Evolutionary conservation across 2,329 filamentous ascomycete species (phyloP).

Genomic region (Ambrosiella cleistominuta): DNA sequence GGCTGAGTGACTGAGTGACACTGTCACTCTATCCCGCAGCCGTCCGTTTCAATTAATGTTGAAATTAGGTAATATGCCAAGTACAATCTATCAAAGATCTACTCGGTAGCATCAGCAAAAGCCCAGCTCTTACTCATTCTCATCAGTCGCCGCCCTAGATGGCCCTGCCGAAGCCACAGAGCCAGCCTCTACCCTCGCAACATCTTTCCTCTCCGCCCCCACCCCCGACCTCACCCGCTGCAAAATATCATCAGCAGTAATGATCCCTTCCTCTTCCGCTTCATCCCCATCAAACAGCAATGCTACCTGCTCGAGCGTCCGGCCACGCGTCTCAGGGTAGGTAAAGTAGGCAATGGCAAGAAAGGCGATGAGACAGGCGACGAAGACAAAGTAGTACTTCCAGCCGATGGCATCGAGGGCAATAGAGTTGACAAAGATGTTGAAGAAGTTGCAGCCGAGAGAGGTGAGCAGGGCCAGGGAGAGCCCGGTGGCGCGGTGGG

Average conservation of each 20-base stretch:
- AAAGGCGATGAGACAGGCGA: constrained; percentile 26
- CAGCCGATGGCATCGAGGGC: constrained; percentile 24
- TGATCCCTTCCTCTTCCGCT: background rate
- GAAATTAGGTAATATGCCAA: background rate
- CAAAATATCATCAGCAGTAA: background rate
- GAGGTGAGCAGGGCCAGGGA: constrained; percentile 39
- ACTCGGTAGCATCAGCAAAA: background rate
- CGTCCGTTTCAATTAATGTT: background rate
- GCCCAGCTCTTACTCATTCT: background rate
- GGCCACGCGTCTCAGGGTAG: constrained; percentile 63
- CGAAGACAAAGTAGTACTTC: constrained; percentile 28
- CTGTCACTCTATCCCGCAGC: background rate
- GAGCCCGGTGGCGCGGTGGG: constrained; percentile 39
- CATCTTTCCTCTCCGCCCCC: background rate
- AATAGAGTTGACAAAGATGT: constrained; percentile 28
- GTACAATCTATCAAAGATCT: background rate
- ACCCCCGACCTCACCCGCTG: background rate
- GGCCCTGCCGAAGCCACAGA: background rate
- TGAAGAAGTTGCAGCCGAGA: constrained; percentile 24
- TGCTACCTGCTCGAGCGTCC: constrained; percentile 15
- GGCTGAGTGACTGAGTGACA: background rate
- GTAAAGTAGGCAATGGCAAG: constrained; percentile 51
- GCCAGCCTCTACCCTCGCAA: background rate
- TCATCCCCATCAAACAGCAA: constrained; percentile 12
- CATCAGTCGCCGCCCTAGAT: background rate